Evolutionary conservation across 306 rosid species (phyloP), one percentile per base, ranked within the genome.

Genomic region (Potentilla sterilis): DNA sequence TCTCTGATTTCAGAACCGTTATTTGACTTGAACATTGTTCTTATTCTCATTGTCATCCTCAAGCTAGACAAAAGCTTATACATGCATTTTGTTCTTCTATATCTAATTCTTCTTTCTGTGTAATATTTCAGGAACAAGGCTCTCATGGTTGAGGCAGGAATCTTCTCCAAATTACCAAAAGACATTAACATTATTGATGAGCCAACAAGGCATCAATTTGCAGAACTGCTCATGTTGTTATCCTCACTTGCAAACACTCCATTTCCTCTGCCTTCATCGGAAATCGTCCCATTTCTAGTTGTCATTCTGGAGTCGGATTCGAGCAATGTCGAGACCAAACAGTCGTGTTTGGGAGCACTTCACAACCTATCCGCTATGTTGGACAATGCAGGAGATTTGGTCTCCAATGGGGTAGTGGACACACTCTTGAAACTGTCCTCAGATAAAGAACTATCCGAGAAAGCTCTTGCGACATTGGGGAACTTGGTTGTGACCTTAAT

Each of bases 101-200:
- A 41, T 67, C 81, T 78, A 35, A 86, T 70, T 75, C 10, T 7
- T 63, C 11, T 49, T 9, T 32, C 75, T 61, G 73, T 41, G 9
- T 78, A 57, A 69, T 76, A 76, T 40, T 41, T 82, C 89, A 93
- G 98, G 91, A 91, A 88, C 89, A 93, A 91, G 81, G 89, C 96
- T 69, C 81, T 91, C 76, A 88, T 88, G 82, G 87, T 91, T 86
- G 97, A 87, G 83, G 94, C 94, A 79, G 96, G 94, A 83, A 82
- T 93, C 77, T 78, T 93, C 43, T 84, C 87, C 78, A 87, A 86
- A 69, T 81, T 93, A 65, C 94, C 96, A 32, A 88, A 80, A 63
- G 83, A 77, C 74, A 63, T 88, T 65, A 90, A 81, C 71, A 75
- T 43, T 77, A 47, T 84, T 51, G 93, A 95, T 79, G 93, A 88